phyloP scores from a whole-genome alignment of 441 rosid genomes.

The Isatis lusitanica region DNA sequence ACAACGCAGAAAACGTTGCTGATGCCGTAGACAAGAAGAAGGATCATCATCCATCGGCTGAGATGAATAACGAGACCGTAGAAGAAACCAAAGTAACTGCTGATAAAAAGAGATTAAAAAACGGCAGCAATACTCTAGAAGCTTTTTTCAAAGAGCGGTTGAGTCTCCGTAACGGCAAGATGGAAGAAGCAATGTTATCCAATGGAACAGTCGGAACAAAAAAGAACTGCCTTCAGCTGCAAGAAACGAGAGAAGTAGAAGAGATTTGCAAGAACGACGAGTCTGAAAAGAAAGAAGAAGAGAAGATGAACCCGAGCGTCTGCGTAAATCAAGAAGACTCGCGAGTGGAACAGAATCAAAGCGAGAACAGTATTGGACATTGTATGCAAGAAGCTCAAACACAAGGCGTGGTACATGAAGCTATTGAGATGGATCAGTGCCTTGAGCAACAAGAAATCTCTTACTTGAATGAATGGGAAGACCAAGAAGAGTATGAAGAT shows the following conservation, averaged over 20 bases:
- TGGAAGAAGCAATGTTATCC: constrained; percentile 14
- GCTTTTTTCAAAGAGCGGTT: constrained; percentile 10
- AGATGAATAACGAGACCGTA: neutral
- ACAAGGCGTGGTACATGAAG: neutral
- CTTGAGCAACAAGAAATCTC: constrained; percentile 30
- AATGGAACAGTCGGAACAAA: neutral
- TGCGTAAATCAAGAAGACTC: neutral
- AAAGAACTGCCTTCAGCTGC: constrained; percentile 12
- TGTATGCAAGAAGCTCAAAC: constrained; percentile 8
- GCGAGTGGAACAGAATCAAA: neutral
- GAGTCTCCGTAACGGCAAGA: neutral
- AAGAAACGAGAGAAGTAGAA: constrained; percentile 10
- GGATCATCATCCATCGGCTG: neutral
- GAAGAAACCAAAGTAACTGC: neutral
- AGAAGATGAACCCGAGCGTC: neutral
- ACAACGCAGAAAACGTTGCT: neutral
- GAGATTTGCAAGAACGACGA: neutral
- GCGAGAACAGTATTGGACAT: neutral
- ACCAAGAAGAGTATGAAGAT: constrained; percentile 35
- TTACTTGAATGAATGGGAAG: constrained; percentile 26
- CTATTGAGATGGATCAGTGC: constrained; percentile 11
- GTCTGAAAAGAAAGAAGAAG: neutral
- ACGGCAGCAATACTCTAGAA: neutral
- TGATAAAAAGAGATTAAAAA: neutral
- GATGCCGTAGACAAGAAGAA: constrained; percentile 7